Percentiles rank a stretch among this genome's conserved stretches.
phyloP scores from a whole-genome alignment of 177 flowering plant genomes.

The Vitis hybrid region DNA sequence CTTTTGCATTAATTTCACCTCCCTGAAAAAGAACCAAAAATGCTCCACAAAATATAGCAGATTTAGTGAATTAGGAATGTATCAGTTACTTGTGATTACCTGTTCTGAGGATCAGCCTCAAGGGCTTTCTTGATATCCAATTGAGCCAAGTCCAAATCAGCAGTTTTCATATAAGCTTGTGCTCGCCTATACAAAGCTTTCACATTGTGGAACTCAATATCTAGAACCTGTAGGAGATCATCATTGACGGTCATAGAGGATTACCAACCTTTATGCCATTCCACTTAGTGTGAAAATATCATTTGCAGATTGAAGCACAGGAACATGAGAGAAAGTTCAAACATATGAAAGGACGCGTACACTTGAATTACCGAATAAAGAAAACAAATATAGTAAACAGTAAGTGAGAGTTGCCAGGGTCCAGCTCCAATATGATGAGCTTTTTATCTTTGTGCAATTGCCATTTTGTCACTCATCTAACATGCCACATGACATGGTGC shows the following conservation, averaged over 20 bases:
- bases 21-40: conserved; percentile 35
- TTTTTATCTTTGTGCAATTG: too few relatives aligned
- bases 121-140: conserved; percentile 70
- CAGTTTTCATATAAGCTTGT: conserved; percentile 60
- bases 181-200: conserved; percentile 76
- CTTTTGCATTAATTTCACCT: conserved; percentile 49
- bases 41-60: not conserved
- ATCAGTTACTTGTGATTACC: conserved; percentile 27
- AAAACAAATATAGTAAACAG: too few relatives aligned
- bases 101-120: conserved; percentile 62
- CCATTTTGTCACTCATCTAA: too few relatives aligned
- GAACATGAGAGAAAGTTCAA: too few relatives aligned
- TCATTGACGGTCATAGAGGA: not conserved
- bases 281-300: too few relatives aligned
- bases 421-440: too few relatives aligned
- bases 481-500: too few relatives aligned
- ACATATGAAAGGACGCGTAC: too few relatives aligned
- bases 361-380: too few relatives aligned
- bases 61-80: not conserved
- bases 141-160: conserved; percentile 59
- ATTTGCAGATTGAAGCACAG: too few relatives aligned
- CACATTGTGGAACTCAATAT: conserved; percentile 56
- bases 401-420: too few relatives aligned
- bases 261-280: too few relatives aligned
- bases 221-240: conserved; percentile 46